Conservation (phyloP, 345 rosid species). For the Gossypium anomalum region DNA sequence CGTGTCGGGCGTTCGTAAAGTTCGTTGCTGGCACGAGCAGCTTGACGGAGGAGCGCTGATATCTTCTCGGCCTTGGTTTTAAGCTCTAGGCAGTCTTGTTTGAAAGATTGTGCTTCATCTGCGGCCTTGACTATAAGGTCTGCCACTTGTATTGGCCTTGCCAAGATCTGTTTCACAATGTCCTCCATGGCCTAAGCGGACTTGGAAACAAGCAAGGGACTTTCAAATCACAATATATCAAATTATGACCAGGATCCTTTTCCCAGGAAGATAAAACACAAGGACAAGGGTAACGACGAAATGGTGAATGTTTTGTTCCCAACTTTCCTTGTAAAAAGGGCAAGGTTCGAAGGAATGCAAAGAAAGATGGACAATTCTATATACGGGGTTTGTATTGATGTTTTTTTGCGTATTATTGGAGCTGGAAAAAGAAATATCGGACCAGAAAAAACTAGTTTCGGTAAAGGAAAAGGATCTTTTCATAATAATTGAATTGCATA, state of each 20-base stretch:
- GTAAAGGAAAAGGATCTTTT: not conserved
- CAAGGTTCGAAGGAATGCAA: not conserved
- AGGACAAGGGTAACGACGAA: not conserved
- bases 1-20: conserved; percentile 76
- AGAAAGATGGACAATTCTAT: not conserved
- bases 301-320: not conserved
- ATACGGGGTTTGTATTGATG: not conserved
- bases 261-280: no score
- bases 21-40: conserved; percentile 70
- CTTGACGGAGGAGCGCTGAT: conserved; percentile 53
- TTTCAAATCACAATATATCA: not conserved
- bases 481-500: not conserved
- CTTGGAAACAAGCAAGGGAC: conserved; percentile 11
- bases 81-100: conserved; percentile 64
- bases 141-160: conserved; percentile 68
- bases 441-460: not conserved
- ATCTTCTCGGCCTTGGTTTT: conserved; percentile 60
- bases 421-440: not conserved
- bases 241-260: not conserved
- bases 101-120: conserved; percentile 68
- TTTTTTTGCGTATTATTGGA: not conserved
- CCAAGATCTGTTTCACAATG: conserved; percentile 62
- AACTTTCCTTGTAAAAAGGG: not conserved
- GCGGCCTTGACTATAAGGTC: conserved; percentile 60
- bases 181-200: conserved; percentile 64